Evolutionary conservation across 345 rosid genomes (phyloP), one percentile per base, ranked within the genome.

Genomic region (Anastatica hierochuntica): DNA sequence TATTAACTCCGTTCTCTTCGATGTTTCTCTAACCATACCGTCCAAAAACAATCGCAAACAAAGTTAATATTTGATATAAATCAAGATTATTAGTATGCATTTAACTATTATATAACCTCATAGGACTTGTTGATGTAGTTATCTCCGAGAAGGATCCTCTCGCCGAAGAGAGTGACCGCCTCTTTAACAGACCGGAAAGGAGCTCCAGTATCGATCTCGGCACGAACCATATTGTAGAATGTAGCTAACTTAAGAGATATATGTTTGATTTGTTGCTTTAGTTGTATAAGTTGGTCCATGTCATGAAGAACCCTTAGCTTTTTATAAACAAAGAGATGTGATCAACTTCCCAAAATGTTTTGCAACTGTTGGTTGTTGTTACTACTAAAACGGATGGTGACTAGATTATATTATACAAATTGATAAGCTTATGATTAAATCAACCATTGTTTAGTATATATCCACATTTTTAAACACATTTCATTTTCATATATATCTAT

Each of bases 121-220:
- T 42, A 64, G 70, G 83, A 64, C 68, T 72, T 79, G 66, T 39
- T 50, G 45, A 79, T 67, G 58, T 72, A 76, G 24, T 74, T 70
- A 66, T 79, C 87, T 17, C 73, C 90, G 0, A 76, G 83, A 20
- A 87, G 69, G 43, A 87, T 74, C 48, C 65, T 78, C 37, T 87
- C 87, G 30, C 79, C 87, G 35, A 87, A 87, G 62, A 84, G 58
- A 10, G 70, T 49, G 14, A 87, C 85, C 0, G 96, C 96, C 49
- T 87, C 94, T 55, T 71, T 84, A 30, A 87, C 96, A 0, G 90
- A 87, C 58, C 77, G 74, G 63, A 87, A 87, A 0, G 96, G 94
- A 14, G 83, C 73, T 56, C 75, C 63, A 0, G 89, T 84, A 41
- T 87, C 94, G n/a, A 87, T 78, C 62, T 81, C 87, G 0, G 74